Conservation (phyloP, 108 stramenopile species). For the Cyclotella sp. region DNA sequence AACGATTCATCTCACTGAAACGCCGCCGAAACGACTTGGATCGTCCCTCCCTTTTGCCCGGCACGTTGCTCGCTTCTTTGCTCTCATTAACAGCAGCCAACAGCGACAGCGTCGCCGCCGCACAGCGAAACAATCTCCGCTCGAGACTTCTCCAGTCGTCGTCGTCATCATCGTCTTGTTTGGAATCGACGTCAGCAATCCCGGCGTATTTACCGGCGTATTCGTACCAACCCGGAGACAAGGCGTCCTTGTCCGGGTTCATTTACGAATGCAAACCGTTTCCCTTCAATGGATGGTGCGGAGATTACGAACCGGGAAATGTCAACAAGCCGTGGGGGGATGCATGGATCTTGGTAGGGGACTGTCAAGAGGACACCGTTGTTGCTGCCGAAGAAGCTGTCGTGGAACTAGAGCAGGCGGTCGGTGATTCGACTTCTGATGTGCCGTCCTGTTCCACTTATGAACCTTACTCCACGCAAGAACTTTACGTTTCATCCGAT, state of each 20-base stretch:
- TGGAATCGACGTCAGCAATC: background rate
- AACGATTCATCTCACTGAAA: too few relatives aligned
- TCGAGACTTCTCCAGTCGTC: background rate
- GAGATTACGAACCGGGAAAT: constrained; percentile 16
- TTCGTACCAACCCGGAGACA: constrained; percentile 7
- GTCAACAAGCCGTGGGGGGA: constrained; percentile 16
- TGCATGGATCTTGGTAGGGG: constrained; percentile 13
- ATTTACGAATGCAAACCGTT: constrained; percentile 31
- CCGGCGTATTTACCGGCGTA: background rate
- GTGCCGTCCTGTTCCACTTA: background rate
- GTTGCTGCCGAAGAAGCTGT: background rate
- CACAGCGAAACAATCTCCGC: background rate
- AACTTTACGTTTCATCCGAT: constrained; percentile 2
- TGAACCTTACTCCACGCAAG: background rate
- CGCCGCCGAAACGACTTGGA: too few relatives aligned
- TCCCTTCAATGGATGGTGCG: constrained; percentile 34
- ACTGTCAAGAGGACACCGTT: background rate
- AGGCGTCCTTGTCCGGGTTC: constrained; percentile 4
- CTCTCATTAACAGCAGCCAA: background rate
- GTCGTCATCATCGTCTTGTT: background rate
- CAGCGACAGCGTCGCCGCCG: background rate
- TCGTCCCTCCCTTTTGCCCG: too few relatives aligned
- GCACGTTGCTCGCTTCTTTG: background rate
- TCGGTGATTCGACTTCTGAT: background rate
- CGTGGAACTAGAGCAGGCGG: background rate